A percentile compares a stretch with the other conserved stretches of the same genome.
These are phyloP conservation scores for Comarum palustre DNA, from an alignment of 306 rosid species.

Conservation along the genomic window DNA sequence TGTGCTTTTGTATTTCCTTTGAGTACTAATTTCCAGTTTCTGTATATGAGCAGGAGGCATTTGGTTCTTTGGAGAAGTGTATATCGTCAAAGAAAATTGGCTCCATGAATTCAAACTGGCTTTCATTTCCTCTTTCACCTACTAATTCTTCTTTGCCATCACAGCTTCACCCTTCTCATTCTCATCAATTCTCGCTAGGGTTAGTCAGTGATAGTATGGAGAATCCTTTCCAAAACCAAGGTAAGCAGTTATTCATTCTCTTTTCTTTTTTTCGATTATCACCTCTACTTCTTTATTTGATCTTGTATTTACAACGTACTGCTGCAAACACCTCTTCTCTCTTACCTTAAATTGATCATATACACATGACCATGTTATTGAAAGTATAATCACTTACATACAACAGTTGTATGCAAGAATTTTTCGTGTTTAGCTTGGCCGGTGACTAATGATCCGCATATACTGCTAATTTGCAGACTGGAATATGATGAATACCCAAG, in stretches of 20 bases:
- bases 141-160: slow-evolving; percentile 69
- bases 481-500: slow-evolving; percentile 61
- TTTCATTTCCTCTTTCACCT: slow-evolving; percentile 89
- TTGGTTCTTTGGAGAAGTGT: slow-evolving; percentile 26
- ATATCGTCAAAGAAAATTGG: slow-evolving; percentile 22
- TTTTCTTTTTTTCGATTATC: background rate
- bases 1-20: background rate
- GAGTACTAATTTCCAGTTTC: slow-evolving; percentile 2
- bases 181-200: slow-evolving; percentile 86
- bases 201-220: slow-evolving; percentile 70
- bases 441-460: background rate
- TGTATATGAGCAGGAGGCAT: slow-evolving; percentile 38
- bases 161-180: slow-evolving; percentile 62
- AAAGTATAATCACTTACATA: background rate
- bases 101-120: slow-evolving; percentile 92
- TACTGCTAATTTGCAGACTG: slow-evolving; percentile 49
- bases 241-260: slow-evolving; percentile 23
- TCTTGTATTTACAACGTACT: background rate
- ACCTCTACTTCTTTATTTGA: background rate
- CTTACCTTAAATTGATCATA: background rate
- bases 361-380: background rate
- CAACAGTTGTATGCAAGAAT: background rate
- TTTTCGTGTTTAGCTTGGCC: background rate
- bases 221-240: slow-evolving; percentile 78
- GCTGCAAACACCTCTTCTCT: background rate